phyloP scores from a whole-genome alignment of 495 filamentous ascomycete species.

The Aspergillus leporis region DNA sequence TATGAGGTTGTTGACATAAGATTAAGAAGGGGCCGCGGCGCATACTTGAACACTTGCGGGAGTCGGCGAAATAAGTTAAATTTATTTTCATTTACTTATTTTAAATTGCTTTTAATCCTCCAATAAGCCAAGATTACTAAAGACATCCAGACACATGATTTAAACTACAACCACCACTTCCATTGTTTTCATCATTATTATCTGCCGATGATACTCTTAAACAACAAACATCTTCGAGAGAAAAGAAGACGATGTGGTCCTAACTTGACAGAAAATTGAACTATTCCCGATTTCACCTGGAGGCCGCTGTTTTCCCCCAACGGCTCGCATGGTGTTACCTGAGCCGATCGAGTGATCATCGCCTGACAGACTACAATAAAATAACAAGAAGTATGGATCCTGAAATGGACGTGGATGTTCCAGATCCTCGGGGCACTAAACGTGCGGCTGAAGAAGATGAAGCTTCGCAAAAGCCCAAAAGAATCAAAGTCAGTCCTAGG shows the following conservation, averaged over 20 bases:
- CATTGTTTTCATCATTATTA: not conserved
- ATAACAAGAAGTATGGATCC: conserved; percentile 35
- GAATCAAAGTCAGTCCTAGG: conserved; percentile 58
- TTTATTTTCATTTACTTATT: too few relatives aligned
- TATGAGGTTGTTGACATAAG: conserved; percentile 10
- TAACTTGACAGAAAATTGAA: not conserved
- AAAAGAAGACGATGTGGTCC: not conserved
- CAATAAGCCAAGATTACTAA: not conserved
- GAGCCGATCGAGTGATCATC: not conserved
- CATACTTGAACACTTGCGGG: not conserved
- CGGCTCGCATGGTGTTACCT: too few relatives aligned
- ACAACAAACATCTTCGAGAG: not conserved
- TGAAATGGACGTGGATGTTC: conserved; percentile 45
- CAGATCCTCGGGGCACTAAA: conserved; percentile 59
- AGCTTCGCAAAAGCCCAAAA: conserved; percentile 53
- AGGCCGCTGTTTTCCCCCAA: not conserved
- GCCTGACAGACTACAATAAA: not conserved
- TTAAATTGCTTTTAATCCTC: not conserved
- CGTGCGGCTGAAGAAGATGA: conserved; percentile 56
- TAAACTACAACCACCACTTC: not conserved
- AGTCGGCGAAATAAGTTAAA: conserved; percentile 11
- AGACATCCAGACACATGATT: not conserved
- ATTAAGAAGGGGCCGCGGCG: not conserved
- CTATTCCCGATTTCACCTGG: not conserved
- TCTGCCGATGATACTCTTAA: not conserved